phyloP scores from a whole-genome alignment of 352 stramenopile species.

The Phytophthora agathidicida region DNA sequence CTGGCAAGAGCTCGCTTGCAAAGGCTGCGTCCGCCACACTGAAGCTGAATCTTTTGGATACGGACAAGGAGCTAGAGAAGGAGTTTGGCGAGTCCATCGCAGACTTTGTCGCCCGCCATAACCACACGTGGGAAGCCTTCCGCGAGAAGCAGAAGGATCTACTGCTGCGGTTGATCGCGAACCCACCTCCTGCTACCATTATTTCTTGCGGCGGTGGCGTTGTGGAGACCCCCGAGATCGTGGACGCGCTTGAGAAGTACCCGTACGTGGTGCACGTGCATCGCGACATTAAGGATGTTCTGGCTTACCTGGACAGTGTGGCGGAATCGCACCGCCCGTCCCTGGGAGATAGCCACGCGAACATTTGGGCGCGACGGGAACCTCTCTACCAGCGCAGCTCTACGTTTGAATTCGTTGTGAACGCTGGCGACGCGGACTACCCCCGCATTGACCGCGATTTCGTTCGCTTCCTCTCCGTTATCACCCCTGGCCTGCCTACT shows the following conservation, averaged over 20 bases:
- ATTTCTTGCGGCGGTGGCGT: constrained; percentile 88
- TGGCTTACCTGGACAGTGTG: constrained; percentile 59
- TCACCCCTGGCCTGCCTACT: constrained; percentile 49
- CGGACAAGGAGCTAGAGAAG: constrained; percentile 75
- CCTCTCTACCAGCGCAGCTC: constrained; percentile 62
- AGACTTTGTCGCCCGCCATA: constrained; percentile 68
- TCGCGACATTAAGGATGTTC: constrained; percentile 73
- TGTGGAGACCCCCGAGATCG: constrained; percentile 73
- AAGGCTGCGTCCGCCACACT: constrained; percentile 53
- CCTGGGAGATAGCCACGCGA: constrained; percentile 60
- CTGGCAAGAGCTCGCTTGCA: constrained; percentile 84
- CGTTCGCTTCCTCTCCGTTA: constrained; percentile 65
- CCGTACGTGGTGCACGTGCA: constrained; percentile 76
- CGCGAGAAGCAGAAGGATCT: constrained; percentile 65
- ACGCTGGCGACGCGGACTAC: constrained; percentile 60
- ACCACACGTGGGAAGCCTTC: constrained; percentile 79
- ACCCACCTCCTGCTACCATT: constrained; percentile 66
- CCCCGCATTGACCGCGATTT: constrained; percentile 73
- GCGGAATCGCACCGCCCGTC: constrained; percentile 60
- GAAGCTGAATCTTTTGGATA: constrained; percentile 73
- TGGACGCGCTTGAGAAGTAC: constrained; percentile 65
- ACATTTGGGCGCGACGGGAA: constrained; percentile 61
- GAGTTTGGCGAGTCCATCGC: constrained; percentile 70
- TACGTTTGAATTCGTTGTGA: constrained; percentile 70
- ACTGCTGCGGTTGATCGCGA: constrained; percentile 63